Evolutionary conservation across 768 basidiomycete genomes (phyloP), one percentile per base, ranked within the genome.

Genomic region (Rubroboletus pulcherrimus): DNA sequence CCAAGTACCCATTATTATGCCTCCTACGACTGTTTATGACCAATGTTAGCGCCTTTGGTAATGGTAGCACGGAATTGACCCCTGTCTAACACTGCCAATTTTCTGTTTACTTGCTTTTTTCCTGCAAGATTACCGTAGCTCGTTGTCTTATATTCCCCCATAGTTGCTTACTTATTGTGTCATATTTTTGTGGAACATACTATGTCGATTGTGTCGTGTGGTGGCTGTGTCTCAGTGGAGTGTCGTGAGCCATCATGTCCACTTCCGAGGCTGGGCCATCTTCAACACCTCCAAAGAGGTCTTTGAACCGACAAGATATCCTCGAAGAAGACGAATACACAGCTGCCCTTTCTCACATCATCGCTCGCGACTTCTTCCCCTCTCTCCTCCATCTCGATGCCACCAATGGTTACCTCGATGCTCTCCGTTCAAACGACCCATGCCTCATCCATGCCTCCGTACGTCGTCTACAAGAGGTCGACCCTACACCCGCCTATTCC

Each of bases 291-390:
- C 47, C 65, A 24, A 74, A 76, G 59, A 81, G 79, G 26, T 93
- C 91, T 17, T 76, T 93, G 54, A 88, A 88, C 66, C 74, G 78
- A 14, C 91, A 93, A 64, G 65, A 78, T 12, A 78, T 92, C 14
- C 81, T 91, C 14, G 89, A 92, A 47, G 97, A 99, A 77, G 97
- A 98, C 59, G 93, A 94, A 68, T 98, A 98, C 71, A 94, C 93
- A 2, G 85, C 83, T 44, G 90, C 89, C 1, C 79, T 99, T 21
- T 92, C 91, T 11, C 81, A 85, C 45, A 98, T 98, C 65, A 98
- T 98, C 65, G 89, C 91, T 38, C 87, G 97, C 47, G 96, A 98
- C 74, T 99, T 99, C 80, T 99, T 98, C 66, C 97, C 97, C 0
- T 92, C 92, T 12, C 82, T 98, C 10, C 84, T 87, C 17, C 91